A percentile compares a stretch with the other conserved stretches of the same genome.
Evolutionary conservation across 2,329 filamentous ascomycete genomes (phyloP).

Genomic region (Curvularia sp.): DNA sequence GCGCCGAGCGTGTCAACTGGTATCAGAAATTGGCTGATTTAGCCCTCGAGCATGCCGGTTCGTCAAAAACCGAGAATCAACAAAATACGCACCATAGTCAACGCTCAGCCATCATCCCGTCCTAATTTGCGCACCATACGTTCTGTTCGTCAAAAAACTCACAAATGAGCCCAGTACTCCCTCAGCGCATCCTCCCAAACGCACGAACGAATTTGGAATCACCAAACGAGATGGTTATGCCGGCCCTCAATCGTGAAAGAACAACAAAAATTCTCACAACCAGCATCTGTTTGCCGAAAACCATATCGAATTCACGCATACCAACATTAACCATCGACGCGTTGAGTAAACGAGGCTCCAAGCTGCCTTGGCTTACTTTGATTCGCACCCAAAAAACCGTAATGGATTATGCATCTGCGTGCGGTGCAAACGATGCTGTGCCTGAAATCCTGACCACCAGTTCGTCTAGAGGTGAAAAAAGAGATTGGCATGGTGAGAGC

Average conservation of each 20-base stretch:
- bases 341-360: neutral
- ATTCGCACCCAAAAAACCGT: neutral
- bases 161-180: conserved; percentile 16
- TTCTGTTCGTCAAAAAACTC: conserved; percentile 37
- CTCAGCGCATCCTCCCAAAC: neutral
- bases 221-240: neutral
- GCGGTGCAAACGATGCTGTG: neutral
- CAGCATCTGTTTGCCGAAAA: neutral
- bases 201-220: neutral
- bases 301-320: neutral
- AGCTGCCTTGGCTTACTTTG: neutral
- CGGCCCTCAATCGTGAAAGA: neutral
- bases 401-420: neutral
- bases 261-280: neutral
- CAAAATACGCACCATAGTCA: neutral
- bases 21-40: neutral
- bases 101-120: neutral
- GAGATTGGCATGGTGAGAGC: neutral
- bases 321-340: neutral
- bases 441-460: neutral
- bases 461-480: neutral
- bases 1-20: conserved; percentile 4
- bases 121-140: conserved; percentile 18
- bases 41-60: conserved; percentile 19
- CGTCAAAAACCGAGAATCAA: neutral